Conservation (phyloP, 1,139 yeast species). For the Meyerozyma carpophila region DNA sequence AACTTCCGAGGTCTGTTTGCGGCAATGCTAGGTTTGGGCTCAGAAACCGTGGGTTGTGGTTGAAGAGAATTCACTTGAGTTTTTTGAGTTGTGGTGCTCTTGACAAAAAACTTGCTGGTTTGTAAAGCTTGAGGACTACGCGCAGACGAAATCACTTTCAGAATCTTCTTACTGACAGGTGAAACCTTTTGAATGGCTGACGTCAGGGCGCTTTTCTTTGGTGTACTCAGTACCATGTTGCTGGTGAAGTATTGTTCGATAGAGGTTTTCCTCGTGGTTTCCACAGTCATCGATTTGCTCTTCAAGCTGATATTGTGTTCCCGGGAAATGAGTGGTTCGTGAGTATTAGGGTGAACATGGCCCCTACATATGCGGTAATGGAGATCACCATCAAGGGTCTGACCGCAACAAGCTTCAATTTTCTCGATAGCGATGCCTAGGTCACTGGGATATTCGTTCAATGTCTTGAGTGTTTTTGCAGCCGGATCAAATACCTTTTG, state of each 20-base stretch:
- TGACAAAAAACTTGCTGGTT: constrained; percentile 13
- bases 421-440: constrained; percentile 26
- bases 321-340: constrained; percentile 39
- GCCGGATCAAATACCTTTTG: constrained; percentile 83
- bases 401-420: constrained; percentile 62
- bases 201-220: not conserved
- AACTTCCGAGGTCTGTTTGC: not conserved
- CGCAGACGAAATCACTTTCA: not conserved
- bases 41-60: not conserved
- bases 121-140: not conserved
- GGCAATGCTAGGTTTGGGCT: not conserved
- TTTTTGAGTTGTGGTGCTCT: constrained; percentile 3
- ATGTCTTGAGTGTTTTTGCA: constrained; percentile 41
- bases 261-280: constrained; percentile 1
- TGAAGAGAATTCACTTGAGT: not conserved
- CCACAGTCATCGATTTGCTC: constrained; percentile 18
- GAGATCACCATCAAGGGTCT: constrained; percentile 36
- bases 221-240: not conserved
- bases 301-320: constrained; percentile 32
- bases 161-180: not conserved
- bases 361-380: constrained; percentile 63
- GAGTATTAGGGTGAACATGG: constrained; percentile 59
- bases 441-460: constrained; percentile 51
- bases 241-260: not conserved
- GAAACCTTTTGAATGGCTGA: not conserved